A percentile compares a stretch with the other conserved stretches of the same genome.
Conservation (phyloP, 345 rosid genomes). For the Syzygium oleosum region DNA sequence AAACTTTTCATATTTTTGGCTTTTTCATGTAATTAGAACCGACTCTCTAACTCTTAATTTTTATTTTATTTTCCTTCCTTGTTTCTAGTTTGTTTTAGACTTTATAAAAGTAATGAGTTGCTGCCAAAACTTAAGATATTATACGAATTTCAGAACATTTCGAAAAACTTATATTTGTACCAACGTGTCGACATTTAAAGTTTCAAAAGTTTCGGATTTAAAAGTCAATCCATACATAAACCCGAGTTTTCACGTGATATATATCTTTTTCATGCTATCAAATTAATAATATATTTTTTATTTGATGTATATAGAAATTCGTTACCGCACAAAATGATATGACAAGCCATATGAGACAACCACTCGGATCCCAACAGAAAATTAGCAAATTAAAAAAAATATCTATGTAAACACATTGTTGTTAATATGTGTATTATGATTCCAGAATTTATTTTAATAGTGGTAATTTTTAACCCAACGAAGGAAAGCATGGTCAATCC, state of each 20-base stretch:
- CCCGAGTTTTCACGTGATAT: neutral
- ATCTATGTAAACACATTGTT: too few relatives aligned
- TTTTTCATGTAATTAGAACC: neutral
- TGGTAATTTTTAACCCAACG: accelerated
- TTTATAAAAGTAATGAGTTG: neutral
- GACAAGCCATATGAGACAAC: neutral
- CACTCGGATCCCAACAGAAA: neutral
- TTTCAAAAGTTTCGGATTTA: too few relatives aligned
- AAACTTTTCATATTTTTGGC: neutral
- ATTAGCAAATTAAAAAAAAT: neutral
- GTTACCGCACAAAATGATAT: neutral
- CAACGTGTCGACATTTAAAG: too few relatives aligned
- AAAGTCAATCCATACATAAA: neutral
- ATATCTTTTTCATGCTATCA: neutral
- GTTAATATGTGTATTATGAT: too few relatives aligned
- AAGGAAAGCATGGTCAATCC: neutral
- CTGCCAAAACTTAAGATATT: too few relatives aligned
- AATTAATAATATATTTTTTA: too few relatives aligned
- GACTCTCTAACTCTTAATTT: neutral
- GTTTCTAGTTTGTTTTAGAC: neutral
- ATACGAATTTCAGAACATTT: neutral
- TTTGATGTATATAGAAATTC: neutral
- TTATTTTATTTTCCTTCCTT: too few relatives aligned
- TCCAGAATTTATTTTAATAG: too few relatives aligned
- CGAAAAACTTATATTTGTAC: too few relatives aligned